Conservation (phyloP, 2,329 filamentous ascomycete genomes). For the Colletotrichum horii region DNA sequence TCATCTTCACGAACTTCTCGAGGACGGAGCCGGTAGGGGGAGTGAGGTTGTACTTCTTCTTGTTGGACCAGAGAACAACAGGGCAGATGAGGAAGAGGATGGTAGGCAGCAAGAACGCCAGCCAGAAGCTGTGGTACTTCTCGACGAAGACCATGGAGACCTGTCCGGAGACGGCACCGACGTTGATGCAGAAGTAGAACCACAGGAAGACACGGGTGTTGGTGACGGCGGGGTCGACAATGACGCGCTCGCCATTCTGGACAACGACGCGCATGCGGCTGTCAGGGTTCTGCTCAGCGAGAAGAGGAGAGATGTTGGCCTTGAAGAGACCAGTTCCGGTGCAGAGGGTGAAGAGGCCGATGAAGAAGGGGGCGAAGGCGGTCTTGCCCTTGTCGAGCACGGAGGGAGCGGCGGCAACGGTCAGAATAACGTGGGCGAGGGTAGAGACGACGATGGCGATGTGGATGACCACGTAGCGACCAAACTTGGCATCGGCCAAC, state of each 20-base stretch:
- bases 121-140: conserved; percentile 79
- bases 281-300: conserved; percentile 73
- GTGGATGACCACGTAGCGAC: conserved; percentile 76
- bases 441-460: conserved; percentile 70
- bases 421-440: conserved; percentile 69
- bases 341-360: conserved; percentile 61
- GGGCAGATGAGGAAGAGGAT: conserved; percentile 68
- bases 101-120: conserved; percentile 72
- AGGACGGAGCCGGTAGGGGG: conserved; percentile 77
- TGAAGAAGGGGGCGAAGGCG: conserved; percentile 70
- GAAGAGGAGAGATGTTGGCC: conserved; percentile 75
- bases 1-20: conserved; percentile 68
- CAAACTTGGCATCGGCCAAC: conserved; percentile 73
- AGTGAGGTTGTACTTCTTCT: conserved; percentile 63
- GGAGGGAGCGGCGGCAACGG: conserved; percentile 66
- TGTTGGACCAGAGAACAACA: conserved; percentile 63
- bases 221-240: conserved; percentile 73
- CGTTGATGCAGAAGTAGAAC: conserved; percentile 64
- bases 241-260: conserved; percentile 67
- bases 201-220: conserved; percentile 73
- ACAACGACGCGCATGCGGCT: conserved; percentile 62
- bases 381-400: conserved; percentile 64
- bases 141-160: conserved; percentile 76
- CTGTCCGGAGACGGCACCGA: conserved; percentile 66
- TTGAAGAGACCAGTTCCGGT: conserved; percentile 83